phyloP scores from a whole-genome alignment of 768 basidiomycete genomes.

The Piloderma croceum region DNA sequence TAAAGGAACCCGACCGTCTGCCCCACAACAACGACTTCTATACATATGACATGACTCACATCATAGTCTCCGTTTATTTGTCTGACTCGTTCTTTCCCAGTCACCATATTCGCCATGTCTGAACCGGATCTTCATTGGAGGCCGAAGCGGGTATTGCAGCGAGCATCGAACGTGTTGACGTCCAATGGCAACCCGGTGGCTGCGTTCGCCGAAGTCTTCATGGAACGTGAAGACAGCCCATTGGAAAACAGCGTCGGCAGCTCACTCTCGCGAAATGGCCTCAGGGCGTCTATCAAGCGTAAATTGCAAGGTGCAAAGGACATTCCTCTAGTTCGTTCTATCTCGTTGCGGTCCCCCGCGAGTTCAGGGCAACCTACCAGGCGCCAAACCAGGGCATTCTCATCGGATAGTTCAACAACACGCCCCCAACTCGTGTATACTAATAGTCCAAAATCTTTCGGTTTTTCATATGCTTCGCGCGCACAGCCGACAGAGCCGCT shows the following conservation, averaged over 20 bases:
- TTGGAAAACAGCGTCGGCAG: not conserved
- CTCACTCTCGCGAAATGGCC: slow-evolving; percentile 6
- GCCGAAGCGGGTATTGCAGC: slow-evolving; percentile 25
- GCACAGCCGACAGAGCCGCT: not conserved
- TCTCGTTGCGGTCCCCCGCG: slow-evolving; percentile 16
- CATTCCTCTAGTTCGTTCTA: slow-evolving; percentile 24
- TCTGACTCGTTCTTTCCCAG: not conserved
- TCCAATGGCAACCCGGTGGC: slow-evolving; percentile 23
- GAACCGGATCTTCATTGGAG: not conserved
- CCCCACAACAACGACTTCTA: too few relatives aligned
- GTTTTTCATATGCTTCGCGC: not conserved
- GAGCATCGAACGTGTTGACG: slow-evolving; percentile 34
- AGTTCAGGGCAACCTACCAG: slow-evolving; percentile 19
- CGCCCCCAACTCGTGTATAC: not conserved
- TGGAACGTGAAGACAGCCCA: not conserved
- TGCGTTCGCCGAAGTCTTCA: slow-evolving; percentile 14
- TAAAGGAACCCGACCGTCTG: too few relatives aligned
- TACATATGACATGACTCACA: too few relatives aligned
- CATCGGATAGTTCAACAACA: not conserved
- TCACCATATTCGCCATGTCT: not conserved
- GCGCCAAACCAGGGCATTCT: slow-evolving; percentile 1
- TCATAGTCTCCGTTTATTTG: too few relatives aligned
- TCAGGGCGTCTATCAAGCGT: slow-evolving; percentile 31
- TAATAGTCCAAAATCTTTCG: too few relatives aligned
- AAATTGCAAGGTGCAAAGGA: slow-evolving; percentile 30